These are phyloP conservation scores for Agrostemma githago DNA, from an alignment of 148 eudicot genomes.

Conservation along the genomic window DNA sequence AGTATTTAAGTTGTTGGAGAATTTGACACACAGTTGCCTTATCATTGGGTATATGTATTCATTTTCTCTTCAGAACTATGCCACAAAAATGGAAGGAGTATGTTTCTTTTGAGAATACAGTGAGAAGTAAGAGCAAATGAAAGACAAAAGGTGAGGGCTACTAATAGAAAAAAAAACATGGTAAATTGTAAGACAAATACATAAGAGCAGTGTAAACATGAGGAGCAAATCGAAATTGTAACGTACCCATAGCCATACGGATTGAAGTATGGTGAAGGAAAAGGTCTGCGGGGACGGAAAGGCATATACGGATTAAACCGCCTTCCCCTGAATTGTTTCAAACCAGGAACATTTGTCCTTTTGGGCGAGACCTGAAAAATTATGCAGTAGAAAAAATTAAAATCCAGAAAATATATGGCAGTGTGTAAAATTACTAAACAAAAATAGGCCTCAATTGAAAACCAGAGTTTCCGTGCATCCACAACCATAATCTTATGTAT, in stretches of 20 bases:
- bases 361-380: conserved; percentile 64
- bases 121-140: too few relatives aligned
- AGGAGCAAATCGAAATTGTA: background rate
- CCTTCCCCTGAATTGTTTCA: conserved; percentile 61
- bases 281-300: conserved; percentile 41
- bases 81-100: too few relatives aligned
- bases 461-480: background rate
- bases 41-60: too few relatives aligned
- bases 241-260: conserved; percentile 81
- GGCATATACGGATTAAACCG: conserved; percentile 56
- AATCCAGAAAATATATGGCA: background rate
- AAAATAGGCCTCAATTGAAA: background rate
- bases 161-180: background rate
- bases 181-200: background rate
- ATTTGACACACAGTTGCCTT: background rate
- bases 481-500: background rate
- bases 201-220: background rate
- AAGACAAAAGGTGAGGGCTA: background rate
- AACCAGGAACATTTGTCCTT: conserved; percentile 88
- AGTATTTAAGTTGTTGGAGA: background rate
- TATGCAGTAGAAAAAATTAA: conserved; percentile 7
- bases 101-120: too few relatives aligned
- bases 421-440: background rate
- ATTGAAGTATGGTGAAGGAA: conserved; percentile 43
- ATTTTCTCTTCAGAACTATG: too few relatives aligned